Evolutionary conservation across 140 eudicot genomes (phyloP), one percentile per base, ranked within the genome.

Genomic region (Oenanthe javanica): DNA sequence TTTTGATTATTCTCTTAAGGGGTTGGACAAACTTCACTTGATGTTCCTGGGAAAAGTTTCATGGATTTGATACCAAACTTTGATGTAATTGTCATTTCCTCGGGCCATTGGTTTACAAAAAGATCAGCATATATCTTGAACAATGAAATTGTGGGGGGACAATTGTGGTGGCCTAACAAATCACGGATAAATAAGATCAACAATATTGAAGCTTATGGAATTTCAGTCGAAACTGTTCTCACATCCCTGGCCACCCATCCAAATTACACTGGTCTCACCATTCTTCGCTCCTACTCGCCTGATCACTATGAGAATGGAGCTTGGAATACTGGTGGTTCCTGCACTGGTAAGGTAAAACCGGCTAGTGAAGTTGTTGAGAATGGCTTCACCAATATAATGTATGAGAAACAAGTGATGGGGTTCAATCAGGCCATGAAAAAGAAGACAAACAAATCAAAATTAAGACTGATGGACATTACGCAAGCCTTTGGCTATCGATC

Each of bases 31-130:
- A 85, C 92, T 94, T 86, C 93, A 89, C 81, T 94, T n/a, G 97
- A 92, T 80, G 79, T 76, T 66, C 96, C 98, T 36, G 96, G 88
- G 76, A 90, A 90, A 83, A 80, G 73, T 43, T 89, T 94, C 75
- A 86, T 90, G 90, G 86, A 88, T 47, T 72, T 61, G 42, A 48
- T 89, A 31, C 92, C 89, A n/a, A 76, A 31, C 19, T 87, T 89
- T 80, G 96, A 94, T 79, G 91, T 94, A 50, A 82, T 92, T 77
- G 90, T 94, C 82, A 88, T 94, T 78, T 94, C 98, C 77, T 94
- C 97, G 14, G 98, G 98, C 42, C 98, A 94, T 83, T 94, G 97
- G 96, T 94, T 94, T 57, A 92, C 97, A 10, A 92, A 94, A 82
- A 87, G 78, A 46, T 88, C 96, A 0, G 96, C 87, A 12, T 92